Evolutionary conservation across 2,329 filamentous ascomycete genomes (phyloP).

Genomic region (Xylaria sp.): DNA sequence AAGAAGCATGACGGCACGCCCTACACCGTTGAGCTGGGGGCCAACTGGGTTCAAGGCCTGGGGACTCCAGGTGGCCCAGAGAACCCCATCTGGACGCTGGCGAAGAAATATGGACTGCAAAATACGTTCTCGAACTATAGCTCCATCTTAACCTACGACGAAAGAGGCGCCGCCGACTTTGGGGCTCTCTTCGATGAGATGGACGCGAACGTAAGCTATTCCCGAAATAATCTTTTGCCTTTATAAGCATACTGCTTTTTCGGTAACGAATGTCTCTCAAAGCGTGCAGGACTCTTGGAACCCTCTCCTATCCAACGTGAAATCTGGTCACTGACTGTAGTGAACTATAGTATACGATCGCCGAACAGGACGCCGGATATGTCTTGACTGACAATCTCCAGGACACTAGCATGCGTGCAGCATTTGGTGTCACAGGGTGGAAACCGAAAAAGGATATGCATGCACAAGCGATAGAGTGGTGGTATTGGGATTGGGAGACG

Average conservation of each 20-base stretch:
- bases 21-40: constrained; percentile 71
- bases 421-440: constrained; percentile 70
- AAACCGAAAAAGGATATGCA: constrained; percentile 66
- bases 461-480: constrained; percentile 71
- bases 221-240: neutral
- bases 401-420: constrained; percentile 69
- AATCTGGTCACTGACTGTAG: neutral
- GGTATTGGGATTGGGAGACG: constrained; percentile 63
- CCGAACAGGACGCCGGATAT: constrained; percentile 64
- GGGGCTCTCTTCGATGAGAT: constrained; percentile 61
- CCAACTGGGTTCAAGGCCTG: constrained; percentile 67
- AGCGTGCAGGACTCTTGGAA: neutral
- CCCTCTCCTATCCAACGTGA: neutral
- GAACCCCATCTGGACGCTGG: constrained; percentile 72
- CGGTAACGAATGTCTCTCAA: neutral
- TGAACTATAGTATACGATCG: constrained; percentile 41
- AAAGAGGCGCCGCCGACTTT: constrained; percentile 65
- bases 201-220: constrained; percentile 55
- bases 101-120: constrained; percentile 67
- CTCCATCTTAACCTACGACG: constrained; percentile 69
- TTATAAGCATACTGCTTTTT: neutral
- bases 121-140: constrained; percentile 69
- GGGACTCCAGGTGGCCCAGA: constrained; percentile 53
- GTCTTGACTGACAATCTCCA: constrained; percentile 70
- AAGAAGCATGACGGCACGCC: constrained; percentile 60